Percentiles rank a stretch among this genome's conserved stretches.
These are phyloP conservation scores for sweet orange (Citrus sinensis) DNA, from an alignment of 345 rosid species.

Conservation along the genomic window DVS_A1.0 CM039162.1:32315501-32316000, in stretches of 20 bases:
- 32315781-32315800: slow-evolving; percentile 59
- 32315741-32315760: slow-evolving; percentile 69
- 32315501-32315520: not conserved
- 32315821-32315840: slow-evolving; percentile 77
- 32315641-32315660: not conserved
- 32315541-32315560: not conserved
- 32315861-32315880: slow-evolving; percentile 94
- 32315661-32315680: not conserved
- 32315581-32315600: not conserved
- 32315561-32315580: not conserved
- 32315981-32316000: slow-evolving; percentile 36
- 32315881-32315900: not conserved
- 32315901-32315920: no score
- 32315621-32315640: not conserved
- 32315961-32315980: not conserved
- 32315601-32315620: not conserved
- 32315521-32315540: not conserved
- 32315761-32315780: slow-evolving; percentile 69
- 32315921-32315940: no score
- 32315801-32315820: slow-evolving; percentile 87
- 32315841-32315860: slow-evolving; percentile 72
- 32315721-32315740: not conserved
- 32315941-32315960: not conserved
- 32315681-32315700: no score
- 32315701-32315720: no score